A percentile compares a stretch with the other conserved stretches of the same genome.
phyloP scores from a whole-genome alignment of 805 yeast genomes.

The Scheffersomyces amazonensis region DNA sequence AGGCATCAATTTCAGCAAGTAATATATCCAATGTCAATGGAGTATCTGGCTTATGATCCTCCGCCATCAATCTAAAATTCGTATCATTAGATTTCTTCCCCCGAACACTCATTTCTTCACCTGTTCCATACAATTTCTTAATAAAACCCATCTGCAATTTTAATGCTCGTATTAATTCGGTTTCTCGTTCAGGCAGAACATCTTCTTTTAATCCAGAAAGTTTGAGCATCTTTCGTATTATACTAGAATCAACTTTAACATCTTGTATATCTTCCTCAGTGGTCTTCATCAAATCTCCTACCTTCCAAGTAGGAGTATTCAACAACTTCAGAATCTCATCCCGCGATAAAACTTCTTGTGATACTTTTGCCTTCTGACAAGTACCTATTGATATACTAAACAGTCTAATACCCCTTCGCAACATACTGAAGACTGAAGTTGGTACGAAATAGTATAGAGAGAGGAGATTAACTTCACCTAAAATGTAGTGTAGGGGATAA shows the following conservation, averaged over 20 bases:
- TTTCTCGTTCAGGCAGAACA: conserved; percentile 15
- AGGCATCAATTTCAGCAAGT: conserved; percentile 11
- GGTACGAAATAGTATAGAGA: no score
- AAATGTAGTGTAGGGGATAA: no score
- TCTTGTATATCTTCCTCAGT: conserved; percentile 2
- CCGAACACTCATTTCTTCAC: conserved; percentile 4
- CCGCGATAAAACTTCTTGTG: conserved; percentile 3
- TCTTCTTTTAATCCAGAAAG: conserved; percentile 31
- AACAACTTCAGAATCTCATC: conserved; percentile 7
- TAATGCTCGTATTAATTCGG: conserved; percentile 21
- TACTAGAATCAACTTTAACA: conserved; percentile 10
- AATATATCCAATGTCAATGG: conserved; percentile 20
- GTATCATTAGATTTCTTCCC: conserved; percentile 15
- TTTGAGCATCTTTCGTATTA: conserved; percentile 22
- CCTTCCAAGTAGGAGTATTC: conserved; percentile 14
- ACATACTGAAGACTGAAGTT: no score
- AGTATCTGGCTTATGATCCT: conserved; percentile 25
- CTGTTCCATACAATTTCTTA: conserved; percentile 24
- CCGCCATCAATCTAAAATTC: conserved; percentile 30
- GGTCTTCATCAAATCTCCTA: conserved; percentile 11
- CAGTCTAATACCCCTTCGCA: background rate
- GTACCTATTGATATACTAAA: background rate
- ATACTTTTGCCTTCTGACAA: no score
- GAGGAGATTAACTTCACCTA: no score
- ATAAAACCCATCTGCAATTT: conserved; percentile 36